Evolutionary conservation across 139 green algal species (phyloP).

Genomic region (Tetraselmis striata): DNA sequence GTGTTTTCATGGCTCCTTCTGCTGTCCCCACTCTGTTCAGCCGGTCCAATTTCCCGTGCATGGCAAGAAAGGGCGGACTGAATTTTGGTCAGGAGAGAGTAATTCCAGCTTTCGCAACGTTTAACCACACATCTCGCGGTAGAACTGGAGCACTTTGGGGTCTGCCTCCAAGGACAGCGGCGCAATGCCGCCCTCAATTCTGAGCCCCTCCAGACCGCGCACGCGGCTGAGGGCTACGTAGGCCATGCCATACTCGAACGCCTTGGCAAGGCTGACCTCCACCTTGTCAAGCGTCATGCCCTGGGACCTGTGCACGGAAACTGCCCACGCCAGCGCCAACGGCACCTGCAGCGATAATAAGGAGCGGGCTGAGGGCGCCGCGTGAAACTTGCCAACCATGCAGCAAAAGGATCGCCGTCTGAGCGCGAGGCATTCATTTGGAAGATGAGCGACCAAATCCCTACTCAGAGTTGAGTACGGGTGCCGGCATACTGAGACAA

Average conservation of each 20-base stretch:
- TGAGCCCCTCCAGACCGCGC: constrained; percentile 31
- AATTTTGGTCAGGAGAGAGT: too few species aligned
- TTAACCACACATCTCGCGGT: too few species aligned
- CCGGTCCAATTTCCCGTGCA: too few species aligned
- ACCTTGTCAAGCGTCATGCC: constrained; percentile 63
- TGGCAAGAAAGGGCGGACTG: too few species aligned
- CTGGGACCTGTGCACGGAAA: constrained; percentile 66
- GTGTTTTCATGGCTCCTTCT: too few species aligned
- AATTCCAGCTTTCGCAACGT: too few species aligned
- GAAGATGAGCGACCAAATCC: not conserved
- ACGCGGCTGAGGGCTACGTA: constrained; percentile 66
- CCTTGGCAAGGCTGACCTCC: constrained; percentile 34
- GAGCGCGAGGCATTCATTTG: not conserved
- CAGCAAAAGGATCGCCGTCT: too few species aligned
- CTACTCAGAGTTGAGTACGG: too few species aligned
- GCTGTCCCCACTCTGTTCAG: too few species aligned
- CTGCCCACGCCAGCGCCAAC: constrained; percentile 56
- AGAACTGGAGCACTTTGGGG: constrained; percentile 5
- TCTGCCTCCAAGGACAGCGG: constrained; percentile 26
- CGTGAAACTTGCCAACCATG: too few species aligned
- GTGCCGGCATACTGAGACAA: too few species aligned
- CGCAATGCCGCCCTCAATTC: constrained; percentile 29
- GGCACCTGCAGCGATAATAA: constrained; percentile 55
- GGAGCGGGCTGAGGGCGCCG: too few species aligned
- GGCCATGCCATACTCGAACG: constrained; percentile 62